Base-by-base conservation (phyloP, 2,329 filamentous ascomycete species). In the Alternaria gansuensis region DNA sequence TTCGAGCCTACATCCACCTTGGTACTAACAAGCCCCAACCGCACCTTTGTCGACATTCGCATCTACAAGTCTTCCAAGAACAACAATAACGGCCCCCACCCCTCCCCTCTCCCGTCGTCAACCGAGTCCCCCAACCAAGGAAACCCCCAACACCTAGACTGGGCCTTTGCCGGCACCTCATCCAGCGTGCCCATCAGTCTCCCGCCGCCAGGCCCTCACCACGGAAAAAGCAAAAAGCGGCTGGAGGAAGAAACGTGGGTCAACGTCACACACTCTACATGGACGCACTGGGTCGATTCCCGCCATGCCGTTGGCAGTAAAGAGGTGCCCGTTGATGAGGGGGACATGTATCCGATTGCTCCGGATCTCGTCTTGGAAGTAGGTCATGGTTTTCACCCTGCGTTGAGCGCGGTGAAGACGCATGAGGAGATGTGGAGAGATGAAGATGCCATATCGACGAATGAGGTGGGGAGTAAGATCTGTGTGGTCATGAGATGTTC, bases 391-490 rank as follows among this genome's bases (percentile, higher is more conserved):
- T 75, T 82, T 10, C 87, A 90, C 63, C 86, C 86, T 0, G 79
- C 75, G 0, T 86, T 84, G 1, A 83, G 84, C 0, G 40, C 68
- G 0, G 72, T 81, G 37, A 82, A 82, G 9, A 51, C 77, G 1
- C 92, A 93, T 64, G 88, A 91, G 71, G 89, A 92, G 74, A 71
- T 89, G 2, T 91, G 89, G 89, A 73, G 77, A 2, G 84, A 87
- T 40, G 73, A 79, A 2, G 67, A 75, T 3, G 69, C 81, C 75
- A 2, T 23, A 9, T 29, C 55, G 0, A 68, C 70, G 2, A 66
- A 45, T 9, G 10, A 31, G 9, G 17, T 10, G 7, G 60, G 54
- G 2, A 63, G 23, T 10, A 76, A 67, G 26, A 54, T 60, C 3
- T 72, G 76, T 63, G 57, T 69, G 5, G 82, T 87, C 31, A 67